Evolutionary conservation across 768 basidiomycete species (phyloP).

Genomic region (Trametes cingulata): DNA sequence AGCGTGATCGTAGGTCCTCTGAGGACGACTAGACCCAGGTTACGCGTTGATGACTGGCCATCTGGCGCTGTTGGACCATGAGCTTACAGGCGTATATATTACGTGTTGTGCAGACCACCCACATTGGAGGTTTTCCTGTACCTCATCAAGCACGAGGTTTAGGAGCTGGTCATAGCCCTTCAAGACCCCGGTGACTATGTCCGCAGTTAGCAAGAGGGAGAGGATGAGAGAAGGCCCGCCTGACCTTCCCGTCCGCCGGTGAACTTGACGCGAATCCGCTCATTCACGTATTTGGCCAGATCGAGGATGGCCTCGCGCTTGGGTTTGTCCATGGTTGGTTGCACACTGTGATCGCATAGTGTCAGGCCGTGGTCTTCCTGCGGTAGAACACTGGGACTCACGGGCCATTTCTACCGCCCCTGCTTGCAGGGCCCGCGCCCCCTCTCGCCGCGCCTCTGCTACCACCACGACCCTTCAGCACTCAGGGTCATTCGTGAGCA

Average conservation of each 20-base stretch:
- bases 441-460: conserved; percentile 48
- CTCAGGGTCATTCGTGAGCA: conserved; percentile 19
- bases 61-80: conserved; percentile 42
- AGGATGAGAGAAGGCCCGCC: background rate
- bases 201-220: conserved; percentile 6
- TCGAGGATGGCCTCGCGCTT: conserved; percentile 95
- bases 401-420: conserved; percentile 41
- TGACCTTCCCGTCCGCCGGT: conserved; percentile 95
- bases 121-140: conserved; percentile 77
- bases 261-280: conserved; percentile 93
- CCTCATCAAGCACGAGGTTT: conserved; percentile 96
- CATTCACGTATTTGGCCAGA: conserved; percentile 90
- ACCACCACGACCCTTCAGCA: conserved; percentile 58
- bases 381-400: conserved; percentile 5
- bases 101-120: conserved; percentile 23
- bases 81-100: conserved; percentile 39
- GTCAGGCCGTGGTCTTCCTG: conserved; percentile 34
- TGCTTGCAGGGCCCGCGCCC: conserved; percentile 39
- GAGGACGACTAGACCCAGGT: conserved; percentile 84
- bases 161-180: conserved; percentile 97
- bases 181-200: conserved; percentile 80
- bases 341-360: conserved; percentile 38
- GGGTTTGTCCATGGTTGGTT: conserved; percentile 67
- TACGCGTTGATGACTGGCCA: conserved; percentile 61
- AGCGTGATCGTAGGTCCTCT: conserved; percentile 94